Base-by-base conservation (phyloP, 2,329 filamentous ascomycete species). In the Colletotrichum sp. region DNA sequence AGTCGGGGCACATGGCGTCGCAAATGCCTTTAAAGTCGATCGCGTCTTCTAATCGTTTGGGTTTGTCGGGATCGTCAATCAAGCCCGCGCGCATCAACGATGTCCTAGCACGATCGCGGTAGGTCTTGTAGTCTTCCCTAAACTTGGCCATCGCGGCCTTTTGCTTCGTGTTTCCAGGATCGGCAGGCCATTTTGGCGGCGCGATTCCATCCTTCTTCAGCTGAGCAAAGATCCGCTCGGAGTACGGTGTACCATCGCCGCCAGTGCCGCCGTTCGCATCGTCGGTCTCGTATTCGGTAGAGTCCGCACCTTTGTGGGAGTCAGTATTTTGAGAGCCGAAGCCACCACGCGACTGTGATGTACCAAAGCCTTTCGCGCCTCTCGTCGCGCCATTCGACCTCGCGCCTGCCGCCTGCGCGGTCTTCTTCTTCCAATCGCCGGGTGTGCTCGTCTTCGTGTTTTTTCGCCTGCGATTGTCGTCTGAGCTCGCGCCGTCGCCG, bases 1-100 rank as follows among this genome's bases (percentile, higher is more conserved):
- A 93, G 77, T 93, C 90, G 7, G 92, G 92, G 76, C 92, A 94
- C 92, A 93, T 94, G 30, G 93, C 90, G 79, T 93, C 91, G 79
- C 92, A 93, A 62, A 92, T 93, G 16, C 92, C 92, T 81, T 92
- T 92, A 80, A 94, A 94, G 57, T 90, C 89, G 64, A 94, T 91
- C 8, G 92, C 92, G 80, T 94, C 89, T 74, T 90, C 88, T 9
- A 94, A 86, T 21, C 88, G 89, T 80, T 92, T 92, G 71, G 90
- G 89, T 79, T 92, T 90, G 36, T 92, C 89, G 4, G 92, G 92
- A 78, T 94, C 91, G 81, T 94, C 92, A 72, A 94, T 91, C 9
- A 93, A 84, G 13, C 89, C 90, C 16, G 89, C 91, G 76, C 88
- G 89, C 72, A 92, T 91, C 57, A 94, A 83, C 6, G 89, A 90